Evolutionary conservation across 805 yeast species (phyloP).

Genomic region (Kazachstania africana): DNA sequence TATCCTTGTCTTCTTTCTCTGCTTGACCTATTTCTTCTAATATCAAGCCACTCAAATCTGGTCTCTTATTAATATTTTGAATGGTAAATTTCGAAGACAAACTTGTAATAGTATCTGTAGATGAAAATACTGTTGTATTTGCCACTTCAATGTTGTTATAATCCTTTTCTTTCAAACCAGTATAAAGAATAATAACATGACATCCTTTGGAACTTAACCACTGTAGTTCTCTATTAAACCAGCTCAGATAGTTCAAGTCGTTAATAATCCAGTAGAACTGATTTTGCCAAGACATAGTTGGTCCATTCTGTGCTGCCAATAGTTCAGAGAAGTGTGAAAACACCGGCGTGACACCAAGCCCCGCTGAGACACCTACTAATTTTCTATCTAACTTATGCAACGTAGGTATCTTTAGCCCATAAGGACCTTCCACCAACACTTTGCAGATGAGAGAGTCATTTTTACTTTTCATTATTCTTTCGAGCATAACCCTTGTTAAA

Average conservation of each 20-base stretch:
- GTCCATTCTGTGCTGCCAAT: not conserved
- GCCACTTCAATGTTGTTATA: slow-evolving; percentile 4
- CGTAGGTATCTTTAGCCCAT: slow-evolving; percentile 36
- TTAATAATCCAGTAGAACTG: slow-evolving; percentile 56
- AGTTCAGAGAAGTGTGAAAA: slow-evolving; percentile 29
- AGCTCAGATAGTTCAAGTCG: slow-evolving; percentile 36
- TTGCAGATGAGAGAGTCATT: slow-evolving; percentile 22
- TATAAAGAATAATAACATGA: slow-evolving; percentile 12
- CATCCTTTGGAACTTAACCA: slow-evolving; percentile 22
- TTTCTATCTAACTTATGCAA: slow-evolving; percentile 26
- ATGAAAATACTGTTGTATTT: not conserved
- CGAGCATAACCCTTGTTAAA: slow-evolving; percentile 35
- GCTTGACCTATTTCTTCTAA: slow-evolving; percentile 22
- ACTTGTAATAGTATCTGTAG: not conserved
- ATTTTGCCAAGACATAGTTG: slow-evolving; percentile 10
- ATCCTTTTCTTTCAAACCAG: slow-evolving; percentile 1
- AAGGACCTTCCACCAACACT: slow-evolving; percentile 51
- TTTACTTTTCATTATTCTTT: slow-evolving; percentile 23
- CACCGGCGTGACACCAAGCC: slow-evolving; percentile 44
- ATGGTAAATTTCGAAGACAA: slow-evolving; percentile 5
- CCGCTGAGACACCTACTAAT: slow-evolving; percentile 37
- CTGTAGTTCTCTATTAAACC: slow-evolving; percentile 36
- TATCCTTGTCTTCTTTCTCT: slow-evolving; percentile 30
- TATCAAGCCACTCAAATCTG: slow-evolving; percentile 33
- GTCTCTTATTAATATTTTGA: slow-evolving; percentile 31